Evolutionary conservation across 2,329 filamentous ascomycete genomes (phyloP), one percentile per base, ranked within the genome.

Genomic region (Colletotrichum agaves): DNA sequence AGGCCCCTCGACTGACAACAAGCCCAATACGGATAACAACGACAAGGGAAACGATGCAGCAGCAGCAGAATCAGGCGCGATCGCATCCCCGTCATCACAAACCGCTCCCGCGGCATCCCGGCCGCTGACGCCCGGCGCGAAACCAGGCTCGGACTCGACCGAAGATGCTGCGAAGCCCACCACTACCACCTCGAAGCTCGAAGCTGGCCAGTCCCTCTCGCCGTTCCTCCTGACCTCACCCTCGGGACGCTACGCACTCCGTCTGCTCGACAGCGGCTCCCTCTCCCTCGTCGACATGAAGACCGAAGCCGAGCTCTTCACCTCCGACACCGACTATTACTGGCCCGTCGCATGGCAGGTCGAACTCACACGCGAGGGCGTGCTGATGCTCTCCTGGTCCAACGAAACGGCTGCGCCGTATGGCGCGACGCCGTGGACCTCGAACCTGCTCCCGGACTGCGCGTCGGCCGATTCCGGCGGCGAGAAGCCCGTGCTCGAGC

Each of bases 281-380:
- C 65, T 71, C 13, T 71, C 70, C 5, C 64, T 71, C 11, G 3
- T 61, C 43, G 62, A 67, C 44, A 57, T 37, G 21, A 66, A 49
- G 33, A 71, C 69, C 19, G 61, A 69, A 2, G 50, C 17, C 47
- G 70, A 71, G 56, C 61, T 71, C 13, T 71, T 71, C 44, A 66
- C 66, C 11, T 71, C 70, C 53, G 69, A 71, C 58, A 71, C 70
- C 37, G 67, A 71, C 35, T 69, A 71, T 39, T 19, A 71, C 31
- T 71, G 70, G 70, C 70, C 70, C 23, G 70, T 71, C 2, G 33
- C 63, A 5, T 71, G 62, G 66, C 69, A 69, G 23, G 69, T 63
- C n/a, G 70, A 71, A 56, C 67, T 71, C 41, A 71, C 65, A 6
- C 57, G 49, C 19, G 58, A 67, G 41, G 70, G 61, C 15, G 65